Conservation (phyloP, 2,329 filamentous ascomycete species). For the Sarocladium brachiariae region DNA sequence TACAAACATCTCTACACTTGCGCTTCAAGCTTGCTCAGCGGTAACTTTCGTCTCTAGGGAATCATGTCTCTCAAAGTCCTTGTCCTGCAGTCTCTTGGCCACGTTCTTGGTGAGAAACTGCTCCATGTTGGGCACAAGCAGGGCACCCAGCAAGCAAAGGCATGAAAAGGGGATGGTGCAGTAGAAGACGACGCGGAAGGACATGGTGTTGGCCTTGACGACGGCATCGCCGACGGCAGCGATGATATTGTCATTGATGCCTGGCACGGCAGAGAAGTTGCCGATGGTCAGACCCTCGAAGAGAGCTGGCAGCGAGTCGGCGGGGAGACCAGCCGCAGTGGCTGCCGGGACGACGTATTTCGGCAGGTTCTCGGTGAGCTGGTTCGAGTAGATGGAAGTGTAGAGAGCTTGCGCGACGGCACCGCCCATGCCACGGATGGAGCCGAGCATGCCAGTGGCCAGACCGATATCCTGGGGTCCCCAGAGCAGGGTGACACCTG, state of each 20-base stretch:
- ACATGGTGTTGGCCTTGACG: constrained; percentile 33
- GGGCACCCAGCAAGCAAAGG: constrained; percentile 29
- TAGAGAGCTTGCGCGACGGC: constrained; percentile 31
- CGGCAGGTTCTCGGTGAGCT: constrained; percentile 26
- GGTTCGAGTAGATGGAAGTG: constrained; percentile 28
- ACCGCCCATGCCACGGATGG: constrained; percentile 35
- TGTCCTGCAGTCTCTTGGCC: constrained; percentile 33
- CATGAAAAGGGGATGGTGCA: constrained; percentile 32
- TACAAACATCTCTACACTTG: not conserved
- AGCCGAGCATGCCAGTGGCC: constrained; percentile 36
- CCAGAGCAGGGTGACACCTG: constrained; percentile 37
- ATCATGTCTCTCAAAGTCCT: constrained; percentile 9
- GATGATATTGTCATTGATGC: constrained; percentile 26
- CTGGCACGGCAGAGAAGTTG: constrained; percentile 24
- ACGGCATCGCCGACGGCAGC: constrained; percentile 26
- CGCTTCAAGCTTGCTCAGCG: constrained; percentile 1
- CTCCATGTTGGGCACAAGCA: constrained; percentile 34
- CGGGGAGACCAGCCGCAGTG: constrained; percentile 27
- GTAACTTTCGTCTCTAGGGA: not conserved
- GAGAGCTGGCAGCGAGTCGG: constrained; percentile 24
- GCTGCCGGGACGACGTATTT: constrained; percentile 28
- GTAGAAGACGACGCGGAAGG: constrained; percentile 37
- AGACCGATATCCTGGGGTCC: constrained; percentile 40
- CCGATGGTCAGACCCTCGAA: constrained; percentile 26
- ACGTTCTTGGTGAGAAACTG: constrained; percentile 35